These are phyloP conservation scores for Podila minutissima DNA, from an alignment of 192 early-diverging fungal genomes.

Conservation along the genomic window DNA sequence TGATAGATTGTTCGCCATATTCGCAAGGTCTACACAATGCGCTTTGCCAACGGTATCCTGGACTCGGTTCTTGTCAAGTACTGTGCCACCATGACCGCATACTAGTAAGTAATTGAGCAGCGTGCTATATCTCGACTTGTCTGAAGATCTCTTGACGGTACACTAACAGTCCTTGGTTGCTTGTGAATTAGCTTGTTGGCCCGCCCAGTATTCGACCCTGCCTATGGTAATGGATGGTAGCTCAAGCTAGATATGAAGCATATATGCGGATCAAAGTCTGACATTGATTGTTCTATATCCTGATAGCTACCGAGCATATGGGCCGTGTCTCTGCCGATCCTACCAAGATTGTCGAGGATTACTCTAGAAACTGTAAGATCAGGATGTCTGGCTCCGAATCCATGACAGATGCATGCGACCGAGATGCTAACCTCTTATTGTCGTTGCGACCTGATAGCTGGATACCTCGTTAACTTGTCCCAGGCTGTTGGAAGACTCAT, in stretches of 20 bases:
- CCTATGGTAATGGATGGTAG: constrained; percentile 55
- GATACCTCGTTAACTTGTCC: constrained; percentile 71
- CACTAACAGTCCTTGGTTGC: background rate
- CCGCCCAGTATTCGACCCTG: constrained; percentile 67
- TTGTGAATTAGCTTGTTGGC: constrained; percentile 57
- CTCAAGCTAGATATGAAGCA: too few species aligned
- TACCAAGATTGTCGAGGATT: constrained; percentile 69
- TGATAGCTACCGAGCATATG: constrained; percentile 64
- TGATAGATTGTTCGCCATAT: constrained; percentile 60
- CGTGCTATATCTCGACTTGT: background rate
- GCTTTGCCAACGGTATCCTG: constrained; percentile 71
- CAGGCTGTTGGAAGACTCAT: constrained; percentile 72
- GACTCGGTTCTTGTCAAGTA: constrained; percentile 75
- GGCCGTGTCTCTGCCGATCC: constrained; percentile 59
- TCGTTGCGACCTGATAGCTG: constrained; percentile 38
- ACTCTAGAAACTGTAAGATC: constrained; percentile 67
- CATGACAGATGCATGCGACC: too few species aligned
- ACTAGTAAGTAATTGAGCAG: constrained; percentile 57
- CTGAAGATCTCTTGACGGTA: background rate
- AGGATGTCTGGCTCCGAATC: too few species aligned
- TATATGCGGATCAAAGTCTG: background rate
- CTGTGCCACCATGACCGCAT: constrained; percentile 73
- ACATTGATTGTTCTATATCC: background rate
- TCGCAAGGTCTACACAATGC: constrained; percentile 65
- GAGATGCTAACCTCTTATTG: background rate